Evolutionary conservation across 805 yeast species (phyloP).

Genomic region (Saccharomycopsis guyanensis): DNA sequence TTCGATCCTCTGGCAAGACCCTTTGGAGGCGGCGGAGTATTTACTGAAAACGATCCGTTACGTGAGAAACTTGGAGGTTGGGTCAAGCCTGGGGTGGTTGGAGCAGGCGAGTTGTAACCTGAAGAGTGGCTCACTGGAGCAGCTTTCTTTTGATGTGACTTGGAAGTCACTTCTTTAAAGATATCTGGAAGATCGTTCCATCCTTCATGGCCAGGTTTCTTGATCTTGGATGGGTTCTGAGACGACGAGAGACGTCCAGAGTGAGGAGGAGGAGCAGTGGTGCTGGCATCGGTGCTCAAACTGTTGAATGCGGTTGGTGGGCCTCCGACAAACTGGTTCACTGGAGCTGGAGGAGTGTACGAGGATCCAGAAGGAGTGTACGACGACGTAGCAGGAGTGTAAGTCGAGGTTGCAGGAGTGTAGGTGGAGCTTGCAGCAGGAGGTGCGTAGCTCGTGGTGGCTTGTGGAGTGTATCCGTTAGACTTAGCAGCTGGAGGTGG

Average conservation of each 20-base stretch:
- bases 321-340: constrained; percentile 25
- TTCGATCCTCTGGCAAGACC: constrained; percentile 5
- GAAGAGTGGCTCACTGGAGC: constrained; percentile 29
- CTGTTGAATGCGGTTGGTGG: constrained; percentile 22
- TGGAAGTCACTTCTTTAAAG: constrained; percentile 33
- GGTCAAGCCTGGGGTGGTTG: constrained; percentile 26
- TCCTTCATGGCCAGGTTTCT: constrained; percentile 49
- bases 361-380: constrained; percentile 23
- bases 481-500: constrained; percentile 15
- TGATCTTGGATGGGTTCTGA: constrained; percentile 24
- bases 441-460: not conserved
- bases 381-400: constrained; percentile 9
- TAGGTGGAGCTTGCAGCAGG: not conserved
- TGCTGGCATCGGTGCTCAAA: not conserved
- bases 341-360: constrained; percentile 22
- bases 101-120: constrained; percentile 19
- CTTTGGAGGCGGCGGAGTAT: constrained; percentile 23
- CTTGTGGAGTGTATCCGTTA: not conserved
- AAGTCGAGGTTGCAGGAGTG: not conserved
- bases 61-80: constrained; percentile 20
- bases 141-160: constrained; percentile 35
- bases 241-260: constrained; percentile 14
- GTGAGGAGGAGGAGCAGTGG: constrained; percentile 21
- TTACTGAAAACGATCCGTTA: constrained; percentile 23
- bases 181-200: constrained; percentile 65